Conservation (phyloP, 1,139 yeast genomes). For the Yamadazyma sp. region DNA sequence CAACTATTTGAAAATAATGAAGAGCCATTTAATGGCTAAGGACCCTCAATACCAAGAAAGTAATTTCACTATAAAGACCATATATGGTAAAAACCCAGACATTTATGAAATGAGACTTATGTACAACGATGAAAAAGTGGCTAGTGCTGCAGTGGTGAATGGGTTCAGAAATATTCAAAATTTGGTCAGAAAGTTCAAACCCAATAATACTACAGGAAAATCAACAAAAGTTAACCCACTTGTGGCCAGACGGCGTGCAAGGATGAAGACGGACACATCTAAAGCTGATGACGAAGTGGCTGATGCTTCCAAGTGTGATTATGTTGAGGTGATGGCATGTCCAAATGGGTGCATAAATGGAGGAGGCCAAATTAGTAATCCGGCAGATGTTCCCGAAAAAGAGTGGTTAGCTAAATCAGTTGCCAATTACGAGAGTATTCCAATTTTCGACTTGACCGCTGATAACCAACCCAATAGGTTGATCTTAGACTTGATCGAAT, state of each 20-base stretch:
- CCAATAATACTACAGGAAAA: slow-evolving; percentile 19
- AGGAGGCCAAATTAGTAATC: slow-evolving; percentile 80
- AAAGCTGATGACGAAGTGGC: slow-evolving; percentile 35
- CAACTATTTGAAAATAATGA: slow-evolving; percentile 50
- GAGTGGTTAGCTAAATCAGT: slow-evolving; percentile 42
- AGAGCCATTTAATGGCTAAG: slow-evolving; percentile 25
- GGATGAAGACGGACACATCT: slow-evolving; percentile 24
- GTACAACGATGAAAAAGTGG: slow-evolving; percentile 39
- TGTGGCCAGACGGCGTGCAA: slow-evolving; percentile 43
- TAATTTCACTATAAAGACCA: slow-evolving; percentile 23
- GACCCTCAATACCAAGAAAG: slow-evolving; percentile 20
- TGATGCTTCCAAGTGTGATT: slow-evolving; percentile 71
- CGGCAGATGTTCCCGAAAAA: slow-evolving; percentile 34
- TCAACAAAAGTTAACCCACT: slow-evolving; percentile 26
- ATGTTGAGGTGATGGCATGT: slow-evolving; percentile 96
- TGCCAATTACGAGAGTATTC: slow-evolving; percentile 29
- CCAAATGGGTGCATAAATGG: slow-evolving; percentile 98
- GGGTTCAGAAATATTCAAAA: slow-evolving; percentile 96
- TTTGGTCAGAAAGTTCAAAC: slow-evolving; percentile 77
- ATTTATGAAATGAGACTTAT: slow-evolving; percentile 64
- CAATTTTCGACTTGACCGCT: slow-evolving; percentile 12
- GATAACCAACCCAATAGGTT: slow-evolving; percentile 6
- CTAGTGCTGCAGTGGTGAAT: slow-evolving; percentile 75
- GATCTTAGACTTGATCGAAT: slow-evolving; percentile 19
- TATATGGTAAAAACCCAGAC: slow-evolving; percentile 75